Base-by-base conservation (phyloP, 305 asterid genomes). In the Andrographis paniculata region DNA sequence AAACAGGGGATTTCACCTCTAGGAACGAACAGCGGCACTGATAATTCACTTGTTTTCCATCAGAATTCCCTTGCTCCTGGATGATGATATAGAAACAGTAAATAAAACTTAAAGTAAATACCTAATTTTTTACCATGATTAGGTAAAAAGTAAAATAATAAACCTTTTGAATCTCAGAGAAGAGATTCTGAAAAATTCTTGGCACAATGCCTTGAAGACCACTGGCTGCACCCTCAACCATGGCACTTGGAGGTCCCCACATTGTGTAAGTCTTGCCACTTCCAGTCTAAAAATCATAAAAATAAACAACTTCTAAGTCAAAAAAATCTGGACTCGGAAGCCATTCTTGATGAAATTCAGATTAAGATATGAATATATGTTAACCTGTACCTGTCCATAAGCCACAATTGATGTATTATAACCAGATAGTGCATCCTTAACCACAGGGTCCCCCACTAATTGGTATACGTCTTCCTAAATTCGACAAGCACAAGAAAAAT, bases 201-300 rank as follows among this genome's bases (percentile, higher is more conserved):
- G 98, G 94, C 31, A 64, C 95, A 47, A 82, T 58, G 50, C 98
- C 98, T 68, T 80, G 94, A 72, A 63, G 74, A 42, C 75, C 84
- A 69, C 48, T 50, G 41, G 62, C 65, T 20, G 82, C 92, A 68
- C 65, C 70, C 21, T 73, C 94, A 53, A 85, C 77, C 85, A 89
- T 82, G 11, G 98, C 82, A 62, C 84, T 82, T 16, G 74, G 95
- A 12, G 95, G 94, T 46, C 98, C 95, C 94, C 95, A 89, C 94
- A 89, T 79, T 35, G 95, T 85, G 59, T 71, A 82, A 17, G 95
- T 72, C 72, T 89, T 85, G 20, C 98, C 98, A 68, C 88, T 89
- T 35, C 95, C 95, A 67, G 86, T 82, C 98, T 85, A 53, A 63
- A 18, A 60, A 66, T 36, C 15, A 38, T 42, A 52, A 53, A 55